Evolutionary conservation across 805 yeast species (phyloP).

Genomic region (Cyberlindnera veronae): DNA sequence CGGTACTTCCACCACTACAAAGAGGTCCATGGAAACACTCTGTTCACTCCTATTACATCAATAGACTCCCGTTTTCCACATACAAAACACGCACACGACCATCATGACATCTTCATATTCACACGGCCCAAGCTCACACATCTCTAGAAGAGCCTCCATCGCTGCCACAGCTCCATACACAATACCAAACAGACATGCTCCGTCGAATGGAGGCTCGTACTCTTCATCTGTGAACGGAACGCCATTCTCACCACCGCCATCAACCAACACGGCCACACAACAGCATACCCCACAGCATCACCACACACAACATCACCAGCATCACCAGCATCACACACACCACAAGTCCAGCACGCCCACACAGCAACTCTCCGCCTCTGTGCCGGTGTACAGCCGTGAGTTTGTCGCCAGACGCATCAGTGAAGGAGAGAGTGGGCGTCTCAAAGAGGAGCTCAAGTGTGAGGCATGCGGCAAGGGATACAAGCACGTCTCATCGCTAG

Average conservation of each 20-base stretch:
- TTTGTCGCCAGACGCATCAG: conserved; percentile 80
- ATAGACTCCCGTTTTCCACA: too few relatives aligned
- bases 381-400: conserved; percentile 50
- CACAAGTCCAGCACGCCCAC: not conserved
- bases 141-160: conserved; percentile 34
- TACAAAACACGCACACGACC: too few relatives aligned
- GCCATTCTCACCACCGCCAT: conserved; percentile 23
- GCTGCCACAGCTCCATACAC: conserved; percentile 37
- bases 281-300: conserved; percentile 7
- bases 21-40: too few relatives aligned
- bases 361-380: conserved; percentile 26
- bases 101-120: conserved; percentile 11
- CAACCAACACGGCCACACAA: too few relatives aligned
- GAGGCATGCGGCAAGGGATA: conserved; percentile 92
- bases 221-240: conserved; percentile 1
- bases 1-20: too few relatives aligned
- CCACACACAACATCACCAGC: conserved; percentile 13
- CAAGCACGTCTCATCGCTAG: conserved; percentile 82
- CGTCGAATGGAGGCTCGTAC: conserved; percentile 1
- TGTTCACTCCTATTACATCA: too few relatives aligned
- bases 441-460: conserved; percentile 80
- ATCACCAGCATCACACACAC: conserved; percentile 10
- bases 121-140: conserved; percentile 16
- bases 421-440: conserved; percentile 82
- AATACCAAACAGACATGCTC: conserved; percentile 22